These are phyloP conservation scores for Cymbidium sinense DNA, from an alignment of 106 monocot species.

Conservation along the genomic window DNA sequence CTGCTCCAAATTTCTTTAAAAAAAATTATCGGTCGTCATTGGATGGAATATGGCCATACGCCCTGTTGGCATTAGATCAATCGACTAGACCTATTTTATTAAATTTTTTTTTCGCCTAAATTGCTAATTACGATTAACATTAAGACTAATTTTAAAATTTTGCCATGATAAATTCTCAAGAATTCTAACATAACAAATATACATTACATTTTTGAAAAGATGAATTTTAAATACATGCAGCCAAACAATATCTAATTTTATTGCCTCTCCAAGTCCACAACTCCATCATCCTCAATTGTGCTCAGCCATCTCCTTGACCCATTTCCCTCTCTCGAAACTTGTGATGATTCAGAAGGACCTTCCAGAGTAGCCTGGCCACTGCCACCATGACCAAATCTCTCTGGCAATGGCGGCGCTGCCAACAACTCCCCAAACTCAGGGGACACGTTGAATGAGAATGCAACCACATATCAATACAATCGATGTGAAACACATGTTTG, in stretches of 20 bases:
- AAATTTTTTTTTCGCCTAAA: too few relatives aligned
- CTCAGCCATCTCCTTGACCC: neutral
- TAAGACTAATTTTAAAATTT: too few relatives aligned
- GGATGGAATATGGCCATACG: too few relatives aligned
- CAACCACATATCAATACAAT: neutral
- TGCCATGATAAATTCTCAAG: too few relatives aligned
- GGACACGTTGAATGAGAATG: slow-evolving; percentile 6
- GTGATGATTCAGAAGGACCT: neutral
- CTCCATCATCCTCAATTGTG: neutral
- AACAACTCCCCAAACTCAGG: neutral
- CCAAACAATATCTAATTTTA: neutral
- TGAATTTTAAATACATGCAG: too few relatives aligned
- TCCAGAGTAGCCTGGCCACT: neutral
- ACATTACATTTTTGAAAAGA: too few relatives aligned
- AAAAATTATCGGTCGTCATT: too few relatives aligned
- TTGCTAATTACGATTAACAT: too few relatives aligned
- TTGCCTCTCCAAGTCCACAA: slow-evolving; percentile 8
- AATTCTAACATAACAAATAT: too few relatives aligned
- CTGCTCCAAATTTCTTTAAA: too few relatives aligned
- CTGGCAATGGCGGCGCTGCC: neutral
- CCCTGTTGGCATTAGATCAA: too few relatives aligned
- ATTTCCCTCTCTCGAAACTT: neutral
- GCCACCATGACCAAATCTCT: neutral
- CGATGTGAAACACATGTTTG: neutral
- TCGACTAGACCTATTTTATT: too few relatives aligned